Conservation (phyloP, 225 moss, liverwort and hornwort genomes). For the Pleurozium schreberi region DNA sequence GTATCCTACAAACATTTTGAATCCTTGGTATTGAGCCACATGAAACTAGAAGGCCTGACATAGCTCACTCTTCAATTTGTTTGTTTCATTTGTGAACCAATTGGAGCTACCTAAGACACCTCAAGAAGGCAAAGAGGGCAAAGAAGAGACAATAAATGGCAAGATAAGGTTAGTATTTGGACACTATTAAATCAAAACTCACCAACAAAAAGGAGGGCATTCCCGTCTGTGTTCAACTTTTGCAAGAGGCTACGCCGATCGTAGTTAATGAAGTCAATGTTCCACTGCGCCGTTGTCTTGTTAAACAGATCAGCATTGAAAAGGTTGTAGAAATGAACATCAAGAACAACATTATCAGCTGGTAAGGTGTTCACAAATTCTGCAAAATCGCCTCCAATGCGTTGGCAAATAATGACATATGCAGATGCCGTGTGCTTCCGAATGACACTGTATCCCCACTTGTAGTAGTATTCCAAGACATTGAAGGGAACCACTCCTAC, state of each 20-base stretch:
- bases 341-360: conserved; percentile 25
- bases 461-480: conserved; percentile 26
- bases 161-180: too few relatives aligned
- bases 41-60: neutral
- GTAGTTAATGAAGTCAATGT: conserved; percentile 23
- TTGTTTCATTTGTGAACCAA: neutral
- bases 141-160: neutral
- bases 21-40: neutral
- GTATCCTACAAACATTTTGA: neutral
- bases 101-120: neutral
- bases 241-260: conserved; percentile 8
- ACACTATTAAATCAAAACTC: neutral
- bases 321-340: conserved; percentile 35
- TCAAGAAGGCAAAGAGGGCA: neutral
- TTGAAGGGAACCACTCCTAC: conserved; percentile 1
- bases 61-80: neutral
- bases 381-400: conserved; percentile 17
- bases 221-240: conserved; percentile 15
- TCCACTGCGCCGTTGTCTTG: conserved; percentile 19
- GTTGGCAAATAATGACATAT: conserved; percentile 37
- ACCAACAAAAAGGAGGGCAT: conserved; percentile 31
- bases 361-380: conserved; percentile 26
- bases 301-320: conserved; percentile 15
- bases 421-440: conserved; percentile 16
- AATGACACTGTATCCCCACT: conserved; percentile 16